Base-by-base conservation (phyloP, 768 basidiomycete species). In the Flagelloscypha sp. region DNA sequence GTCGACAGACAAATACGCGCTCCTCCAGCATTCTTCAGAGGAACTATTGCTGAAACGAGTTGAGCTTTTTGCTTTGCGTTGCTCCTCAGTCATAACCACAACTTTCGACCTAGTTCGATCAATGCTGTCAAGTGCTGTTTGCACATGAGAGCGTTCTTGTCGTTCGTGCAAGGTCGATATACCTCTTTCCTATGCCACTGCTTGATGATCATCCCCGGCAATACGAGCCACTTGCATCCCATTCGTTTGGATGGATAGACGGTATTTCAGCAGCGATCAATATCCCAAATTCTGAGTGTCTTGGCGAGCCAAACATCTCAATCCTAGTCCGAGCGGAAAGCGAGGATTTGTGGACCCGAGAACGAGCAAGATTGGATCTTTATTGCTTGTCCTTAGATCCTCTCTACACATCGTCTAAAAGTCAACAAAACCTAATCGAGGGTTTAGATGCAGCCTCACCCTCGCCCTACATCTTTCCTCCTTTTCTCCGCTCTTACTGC, bases 191-290 rank as follows among this genome's bases (percentile, higher is more conserved):
- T 2, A 53, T 60, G 10, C 76, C 78, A 0, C 43, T 37, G 2
- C 61, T 79, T 19, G 42, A 40, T 6, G 45, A 17, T 45, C 21
- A 36, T 34, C 46, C 50, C 3, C 35, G 39, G 3, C 37, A 57
- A 0, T 64, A 70, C 36, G 35, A 47, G 1, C 59, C 69, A 1
- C 48, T 65, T 24, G 67, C 65, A 1, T 48, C 45, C 2, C 66
- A 73, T 43, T 71, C 73, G 3, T 80, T 79, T 44, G 79, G 79
- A 11, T 82, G 79, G 79, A 68, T 79, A 10, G 80, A 82, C 35
- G 72, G 73, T 6, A 61, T 76, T 24, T 66, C 66, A 2, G 62
- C 72, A 2, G 43, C 59, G 1, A 43, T 52, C 38, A 7, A 15
- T n/a, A 28, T 27, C 2, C 36, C 34, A 33, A 27, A 44, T 3